A percentile compares a stretch with the other conserved stretches of the same genome.
phyloP scores from a whole-genome alignment of 768 basidiomycete genomes.

The Nidularia pulvinata region DNA sequence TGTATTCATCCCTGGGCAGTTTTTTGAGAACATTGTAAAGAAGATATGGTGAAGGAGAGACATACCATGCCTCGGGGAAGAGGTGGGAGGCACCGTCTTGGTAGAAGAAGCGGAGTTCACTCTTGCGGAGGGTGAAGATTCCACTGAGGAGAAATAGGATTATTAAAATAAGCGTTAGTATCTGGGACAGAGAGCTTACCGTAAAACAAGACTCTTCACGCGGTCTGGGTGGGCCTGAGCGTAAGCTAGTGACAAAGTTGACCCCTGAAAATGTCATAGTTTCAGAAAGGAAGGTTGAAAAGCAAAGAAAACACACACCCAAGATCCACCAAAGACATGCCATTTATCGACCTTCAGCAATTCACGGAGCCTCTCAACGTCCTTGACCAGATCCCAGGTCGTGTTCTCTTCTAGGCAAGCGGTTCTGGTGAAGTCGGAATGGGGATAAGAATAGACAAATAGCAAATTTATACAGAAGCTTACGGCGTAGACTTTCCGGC shows the following conservation, averaged over 20 bases:
- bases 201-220: slow-evolving; percentile 76
- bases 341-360: slow-evolving; percentile 81
- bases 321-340: slow-evolving; percentile 95
- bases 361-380: slow-evolving; percentile 82
- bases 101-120: slow-evolving; percentile 92
- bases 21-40: neutral
- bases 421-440: slow-evolving; percentile 34
- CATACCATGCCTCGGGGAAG: slow-evolving; percentile 88
- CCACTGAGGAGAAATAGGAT: slow-evolving; percentile 45
- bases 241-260: slow-evolving; percentile 84
- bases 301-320: slow-evolving; percentile 49
- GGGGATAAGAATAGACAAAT: neutral
- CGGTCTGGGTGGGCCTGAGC: slow-evolving; percentile 84
- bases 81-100: slow-evolving; percentile 82
- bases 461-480: slow-evolving; percentile 16
- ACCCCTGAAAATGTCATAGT: slow-evolving; percentile 51
- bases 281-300: neutral
- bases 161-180: neutral
- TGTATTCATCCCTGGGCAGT: slow-evolving; percentile 72
- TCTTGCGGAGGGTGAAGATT: slow-evolving; percentile 85
- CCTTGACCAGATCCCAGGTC: slow-evolving; percentile 91
- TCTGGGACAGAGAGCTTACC: slow-evolving; percentile 34
- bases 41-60: neutral
- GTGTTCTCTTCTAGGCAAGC: slow-evolving; percentile 87
- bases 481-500: slow-evolving; percentile 86